These are phyloP conservation scores for Psilocybe cyanescens DNA, from an alignment of 768 basidiomycete species.

Conservation along the genomic window DNA sequence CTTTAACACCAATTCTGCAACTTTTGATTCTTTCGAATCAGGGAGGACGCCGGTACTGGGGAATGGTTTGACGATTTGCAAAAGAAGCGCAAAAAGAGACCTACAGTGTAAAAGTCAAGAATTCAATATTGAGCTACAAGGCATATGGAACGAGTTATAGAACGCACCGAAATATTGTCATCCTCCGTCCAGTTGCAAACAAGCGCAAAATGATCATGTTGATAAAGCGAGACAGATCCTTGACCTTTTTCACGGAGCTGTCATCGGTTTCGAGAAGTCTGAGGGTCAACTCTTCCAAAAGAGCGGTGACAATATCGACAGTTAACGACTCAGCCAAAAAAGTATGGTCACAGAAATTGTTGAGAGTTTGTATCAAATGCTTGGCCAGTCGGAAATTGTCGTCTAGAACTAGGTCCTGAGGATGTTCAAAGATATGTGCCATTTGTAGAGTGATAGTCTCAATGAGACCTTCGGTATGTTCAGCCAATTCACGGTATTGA, in stretches of 20 bases:
- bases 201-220: constrained; percentile 97
- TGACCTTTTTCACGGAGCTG: constrained; percentile 78
- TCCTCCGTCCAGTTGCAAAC: constrained; percentile 88
- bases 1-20: constrained; percentile 92
- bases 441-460: constrained; percentile 92
- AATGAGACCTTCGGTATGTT: constrained; percentile 82
- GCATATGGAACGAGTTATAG: neutral
- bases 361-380: constrained; percentile 95
- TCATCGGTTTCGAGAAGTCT: constrained; percentile 95
- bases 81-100: constrained; percentile 78
- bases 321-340: constrained; percentile 88
- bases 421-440: constrained; percentile 88
- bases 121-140: neutral
- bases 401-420: constrained; percentile 70
- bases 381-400: constrained; percentile 94
- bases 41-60: constrained; percentile 69
- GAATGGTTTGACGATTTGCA: constrained; percentile 86
- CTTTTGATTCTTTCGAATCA: constrained; percentile 83
- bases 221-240: constrained; percentile 94
- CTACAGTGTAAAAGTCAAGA: constrained; percentile 36
- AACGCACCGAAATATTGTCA: constrained; percentile 88
- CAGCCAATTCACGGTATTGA: constrained; percentile 77
- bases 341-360: constrained; percentile 91
- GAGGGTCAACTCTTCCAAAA: constrained; percentile 91
- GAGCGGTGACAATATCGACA: constrained; percentile 78